Conservation (phyloP, 768 basidiomycete genomes). For the Amanita rubescens region DNA sequence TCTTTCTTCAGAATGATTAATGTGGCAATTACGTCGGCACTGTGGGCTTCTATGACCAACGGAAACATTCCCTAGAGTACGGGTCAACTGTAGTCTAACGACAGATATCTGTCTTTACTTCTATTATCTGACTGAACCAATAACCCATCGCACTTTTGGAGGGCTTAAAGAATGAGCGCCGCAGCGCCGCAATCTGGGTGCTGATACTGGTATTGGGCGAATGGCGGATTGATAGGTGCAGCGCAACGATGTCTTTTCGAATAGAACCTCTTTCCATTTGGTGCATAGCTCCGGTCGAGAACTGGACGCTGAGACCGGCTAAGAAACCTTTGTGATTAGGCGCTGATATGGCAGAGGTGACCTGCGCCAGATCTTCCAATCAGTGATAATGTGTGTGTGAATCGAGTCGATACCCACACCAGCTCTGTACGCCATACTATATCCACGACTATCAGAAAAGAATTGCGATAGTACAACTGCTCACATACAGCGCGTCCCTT, state of each 20-base stretch:
- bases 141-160: slow-evolving; percentile 28
- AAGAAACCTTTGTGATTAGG: slow-evolving; percentile 49
- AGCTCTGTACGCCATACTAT: slow-evolving; percentile 57
- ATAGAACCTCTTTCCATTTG: slow-evolving; percentile 57
- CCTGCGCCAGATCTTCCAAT: slow-evolving; percentile 23
- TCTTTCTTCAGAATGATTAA: slow-evolving; percentile 64
- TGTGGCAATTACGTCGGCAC: slow-evolving; percentile 77
- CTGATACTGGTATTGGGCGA: slow-evolving; percentile 53
- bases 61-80: slow-evolving; percentile 53
- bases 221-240: slow-evolving; percentile 60
- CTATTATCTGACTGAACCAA: slow-evolving; percentile 39
- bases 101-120: slow-evolving; percentile 23
- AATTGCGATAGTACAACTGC: not conserved
- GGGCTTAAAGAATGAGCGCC: slow-evolving; percentile 50
- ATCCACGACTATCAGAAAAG: not conserved
- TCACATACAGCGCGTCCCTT: slow-evolving; percentile 61
- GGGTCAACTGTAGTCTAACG: not conserved
- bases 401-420: slow-evolving; percentile 39
- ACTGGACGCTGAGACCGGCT: slow-evolving; percentile 58
- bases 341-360: slow-evolving; percentile 56
- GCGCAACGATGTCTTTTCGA: slow-evolving; percentile 51
- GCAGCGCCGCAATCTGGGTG: slow-evolving; percentile 71
- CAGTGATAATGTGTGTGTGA: not conserved
- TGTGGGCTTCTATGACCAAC: slow-evolving; percentile 67
- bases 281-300: slow-evolving; percentile 53